Base-by-base conservation (phyloP, 2,329 filamentous ascomycete species). In the Fonsecaea pedrosoi region DNA sequence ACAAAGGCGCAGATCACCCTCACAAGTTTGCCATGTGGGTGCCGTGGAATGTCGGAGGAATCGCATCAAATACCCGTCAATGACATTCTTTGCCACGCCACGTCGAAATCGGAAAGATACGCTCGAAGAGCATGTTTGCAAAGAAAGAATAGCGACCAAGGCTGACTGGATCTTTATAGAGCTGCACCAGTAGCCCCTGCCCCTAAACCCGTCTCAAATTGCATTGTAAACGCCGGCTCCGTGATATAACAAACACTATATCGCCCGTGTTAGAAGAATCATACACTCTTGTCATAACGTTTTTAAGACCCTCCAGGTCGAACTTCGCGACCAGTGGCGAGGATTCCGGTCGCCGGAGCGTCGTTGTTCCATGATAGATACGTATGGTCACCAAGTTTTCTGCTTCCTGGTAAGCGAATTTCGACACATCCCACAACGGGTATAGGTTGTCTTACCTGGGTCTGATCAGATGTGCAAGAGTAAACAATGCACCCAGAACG, bases 311-410 rank as follows among this genome's bases (percentile, higher is more conserved):
- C 71, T 54, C 78, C 75, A 64, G 77, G 75, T 64, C 75, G 72
- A 57, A 89, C 85, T 70, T 90, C 87, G 67, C 89, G 87, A 54
- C 80, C 82, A 1, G 82, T 82, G 30, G 82, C 77, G 18, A 84
- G 59, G 21, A 56, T 85, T 66, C 84, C 86, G 54, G 86, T 84
- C 67, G 81, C 83, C 12, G 65, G 60, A 67, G 86, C 82, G 54
- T 91, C 89, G 69, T 88, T 90, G 78, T 98, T 97, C 95, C 95
- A 99, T 30, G 92, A 95, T 57, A 99, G 86, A 78, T 99, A 98
- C 8, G 93, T 97, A 79, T 98, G 95, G 78, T 99, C 95, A 69
- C 95, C 95, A 50, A 99, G 87, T 90, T 98, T 99, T 75, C 95
- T 94, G 72, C 59, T 70, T n/a, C 7, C 9, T 18, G 4, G 48